Base-by-base conservation (phyloP, 164 flowering plant species). In the Tetracentron sinense region DNA sequence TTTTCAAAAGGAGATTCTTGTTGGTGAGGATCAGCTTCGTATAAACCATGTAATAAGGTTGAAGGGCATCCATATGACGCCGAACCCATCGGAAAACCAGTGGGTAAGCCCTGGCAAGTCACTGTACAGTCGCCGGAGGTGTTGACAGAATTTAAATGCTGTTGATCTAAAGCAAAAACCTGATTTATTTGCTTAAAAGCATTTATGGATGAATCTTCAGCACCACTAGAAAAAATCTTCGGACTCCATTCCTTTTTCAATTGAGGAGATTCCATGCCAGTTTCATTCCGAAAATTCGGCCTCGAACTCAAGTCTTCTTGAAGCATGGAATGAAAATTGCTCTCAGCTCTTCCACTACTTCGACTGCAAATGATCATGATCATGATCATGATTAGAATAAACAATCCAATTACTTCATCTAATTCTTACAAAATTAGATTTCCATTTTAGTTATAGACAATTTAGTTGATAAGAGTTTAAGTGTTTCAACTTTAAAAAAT, bases 1-100 rank as follows among this genome's bases (percentile, higher is more conserved):
- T 61, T 67, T 3, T 75, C 79, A 62, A 52, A 67, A 42, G 61
- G 8, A 25, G 75, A 47, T 22, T 69, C 78, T 56, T 72, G 76
- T 28, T 60, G 58, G 6, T 73, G 82, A 55, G 53, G 64, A 17
- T 76, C 75, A 16, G 80, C 68, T 25, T 75, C 78, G 21, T 77
- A 65, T 19, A 80, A 52, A 17, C 84, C 82, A 69, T 81, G 86
- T 4, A 82, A 28, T 26, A 77, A 27, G 4, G 75, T 53, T n/a
- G 87, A 62, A 51, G 77, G 72, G 52, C 56, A 74, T 11, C 84
- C 85, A 60, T 78, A 82, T 0, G 74, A 60, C 7, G 71, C 29
- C 0, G 82, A 70, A 65, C 67, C 80, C 46, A 78, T 64, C 6
- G 71, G 69, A 62, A 72, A 75, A 58, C 66, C 68, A 0, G 72